phyloP scores from a whole-genome alignment of 805 yeast genomes.

The Ogataea corticis region DNA sequence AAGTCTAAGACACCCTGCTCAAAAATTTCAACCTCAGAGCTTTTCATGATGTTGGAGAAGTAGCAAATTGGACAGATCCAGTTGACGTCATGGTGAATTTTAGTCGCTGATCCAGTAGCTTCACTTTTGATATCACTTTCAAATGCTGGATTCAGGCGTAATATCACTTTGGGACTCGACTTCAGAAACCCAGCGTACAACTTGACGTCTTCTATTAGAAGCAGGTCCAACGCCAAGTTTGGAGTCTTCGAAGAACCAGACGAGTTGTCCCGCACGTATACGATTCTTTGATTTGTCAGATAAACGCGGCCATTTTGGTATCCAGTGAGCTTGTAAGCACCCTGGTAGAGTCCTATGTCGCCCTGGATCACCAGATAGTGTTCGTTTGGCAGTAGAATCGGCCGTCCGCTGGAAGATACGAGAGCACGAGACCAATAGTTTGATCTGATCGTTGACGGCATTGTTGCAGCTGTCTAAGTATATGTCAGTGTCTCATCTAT shows the following conservation, averaged over 20 bases:
- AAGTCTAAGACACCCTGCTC: conserved; percentile 18
- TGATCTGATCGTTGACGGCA: conserved; percentile 10
- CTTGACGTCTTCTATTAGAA: conserved; percentile 22
- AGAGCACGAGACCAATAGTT: conserved; percentile 24
- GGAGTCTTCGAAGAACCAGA: neutral
- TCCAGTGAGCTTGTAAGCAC: conserved; percentile 58
- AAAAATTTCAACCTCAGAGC: conserved; percentile 19
- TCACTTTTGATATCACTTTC: neutral
- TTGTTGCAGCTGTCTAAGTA: neutral
- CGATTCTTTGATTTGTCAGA: conserved; percentile 69
- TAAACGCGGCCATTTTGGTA: conserved; percentile 78
- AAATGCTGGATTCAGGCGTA: conserved; percentile 19
- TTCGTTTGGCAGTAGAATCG: conserved; percentile 38
- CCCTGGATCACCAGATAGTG: conserved; percentile 52
- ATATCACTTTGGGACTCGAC: conserved; percentile 73
- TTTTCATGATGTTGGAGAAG: conserved; percentile 52
- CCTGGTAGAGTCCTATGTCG: conserved; percentile 77
- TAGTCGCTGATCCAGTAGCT: neutral
- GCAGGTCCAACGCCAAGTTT: conserved; percentile 9
- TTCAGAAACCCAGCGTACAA: conserved; percentile 59
- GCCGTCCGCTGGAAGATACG: conserved; percentile 36
- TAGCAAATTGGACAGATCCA: conserved; percentile 94
- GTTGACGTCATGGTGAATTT: conserved; percentile 24
- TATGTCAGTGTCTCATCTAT: too few species aligned
- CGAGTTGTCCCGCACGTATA: conserved; percentile 53